phyloP scores from a whole-genome alignment of 2,329 filamentous ascomycete genomes.

The Ophiocordyceps australis region DNA sequence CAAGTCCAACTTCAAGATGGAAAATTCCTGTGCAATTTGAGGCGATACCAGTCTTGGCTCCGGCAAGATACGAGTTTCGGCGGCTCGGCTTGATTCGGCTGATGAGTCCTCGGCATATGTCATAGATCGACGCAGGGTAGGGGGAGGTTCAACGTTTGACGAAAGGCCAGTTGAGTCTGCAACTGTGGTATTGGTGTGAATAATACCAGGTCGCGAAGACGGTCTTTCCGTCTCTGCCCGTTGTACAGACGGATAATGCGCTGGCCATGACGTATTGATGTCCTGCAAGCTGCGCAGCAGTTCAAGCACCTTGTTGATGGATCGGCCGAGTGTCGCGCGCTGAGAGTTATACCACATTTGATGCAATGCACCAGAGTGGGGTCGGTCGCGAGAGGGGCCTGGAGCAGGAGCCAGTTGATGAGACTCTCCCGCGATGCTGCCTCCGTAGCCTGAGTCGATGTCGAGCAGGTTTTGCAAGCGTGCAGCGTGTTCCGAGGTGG shows the following conservation, averaged over 20 bases:
- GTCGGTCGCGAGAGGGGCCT: slow-evolving; percentile 16
- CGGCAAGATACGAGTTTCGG: slow-evolving; percentile 37
- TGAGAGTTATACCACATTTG: slow-evolving; percentile 94
- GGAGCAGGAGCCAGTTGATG: slow-evolving; percentile 12
- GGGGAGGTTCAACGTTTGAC: slow-evolving; percentile 22
- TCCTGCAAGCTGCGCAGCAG: slow-evolving; percentile 68
- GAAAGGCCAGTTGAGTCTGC: slow-evolving; percentile 24
- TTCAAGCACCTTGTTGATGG: slow-evolving; percentile 75
- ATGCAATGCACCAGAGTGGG: slow-evolving; percentile 66
- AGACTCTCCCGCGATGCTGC: slow-evolving; percentile 52
- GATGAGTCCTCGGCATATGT: slow-evolving; percentile 41
- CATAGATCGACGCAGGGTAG: slow-evolving; percentile 45
- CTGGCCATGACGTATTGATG: slow-evolving; percentile 84
- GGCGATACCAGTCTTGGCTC: slow-evolving; percentile 79
- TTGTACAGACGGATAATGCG: slow-evolving; percentile 80
- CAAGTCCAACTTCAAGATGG: slow-evolving; percentile 82
- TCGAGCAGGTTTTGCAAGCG: slow-evolving; percentile 69
- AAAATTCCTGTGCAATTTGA: slow-evolving; percentile 91
- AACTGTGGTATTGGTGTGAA: slow-evolving; percentile 43
- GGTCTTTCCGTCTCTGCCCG: slow-evolving; percentile 27
- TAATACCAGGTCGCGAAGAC: slow-evolving; percentile 40
- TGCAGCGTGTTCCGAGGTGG: slow-evolving; percentile 63
- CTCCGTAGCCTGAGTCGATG: slow-evolving; percentile 81
- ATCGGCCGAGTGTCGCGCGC: slow-evolving; percentile 66
- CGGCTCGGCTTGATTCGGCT: slow-evolving; percentile 56